These are phyloP conservation scores for Pseudevernia furfuracea DNA, from an alignment of 495 filamentous ascomycete species.

Conservation along the genomic window DNA sequence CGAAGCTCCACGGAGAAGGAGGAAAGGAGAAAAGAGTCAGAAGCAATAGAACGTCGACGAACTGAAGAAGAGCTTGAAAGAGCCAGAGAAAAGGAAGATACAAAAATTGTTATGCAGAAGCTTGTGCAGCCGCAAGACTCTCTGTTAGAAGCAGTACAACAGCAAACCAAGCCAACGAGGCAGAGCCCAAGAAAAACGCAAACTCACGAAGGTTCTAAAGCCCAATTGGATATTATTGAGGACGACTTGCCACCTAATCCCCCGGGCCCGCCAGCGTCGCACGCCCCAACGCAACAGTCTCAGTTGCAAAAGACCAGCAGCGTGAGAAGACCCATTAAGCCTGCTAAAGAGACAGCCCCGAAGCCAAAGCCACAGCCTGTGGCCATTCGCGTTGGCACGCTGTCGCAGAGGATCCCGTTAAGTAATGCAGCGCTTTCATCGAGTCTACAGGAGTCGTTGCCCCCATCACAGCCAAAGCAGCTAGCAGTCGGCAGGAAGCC, in stretches of 20 bases:
- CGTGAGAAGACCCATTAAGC: slow-evolving; percentile 56
- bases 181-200: slow-evolving; percentile 47
- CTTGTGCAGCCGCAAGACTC: slow-evolving; percentile 22
- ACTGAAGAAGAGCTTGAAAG: slow-evolving; percentile 54
- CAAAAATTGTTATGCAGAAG: slow-evolving; percentile 33
- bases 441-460: slow-evolving; percentile 52
- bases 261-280: slow-evolving; percentile 44
- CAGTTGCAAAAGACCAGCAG: slow-evolving; percentile 48
- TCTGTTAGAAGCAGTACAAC: slow-evolving; percentile 26
- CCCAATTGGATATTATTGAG: slow-evolving; percentile 23
- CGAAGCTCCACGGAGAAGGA: slow-evolving; percentile 67
- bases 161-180: slow-evolving; percentile 37
- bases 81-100: slow-evolving; percentile 57
- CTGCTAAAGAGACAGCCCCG: slow-evolving; percentile 55
- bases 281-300: slow-evolving; percentile 32
- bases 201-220: slow-evolving; percentile 28
- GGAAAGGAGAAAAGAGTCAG: slow-evolving; percentile 56
- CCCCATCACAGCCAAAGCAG: slow-evolving; percentile 42
- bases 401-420: slow-evolving; percentile 60
- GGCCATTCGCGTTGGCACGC: slow-evolving; percentile 67
- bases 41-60: slow-evolving; percentile 50
- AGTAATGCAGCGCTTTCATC: slow-evolving; percentile 50
- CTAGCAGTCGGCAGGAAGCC: slow-evolving; percentile 51
- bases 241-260: slow-evolving; percentile 45
- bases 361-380: slow-evolving; percentile 71